A percentile compares a stretch with the other conserved stretches of the same genome.
phyloP scores from a whole-genome alignment of 768 basidiomycete genomes.

The Daedalea quercina region DNA sequence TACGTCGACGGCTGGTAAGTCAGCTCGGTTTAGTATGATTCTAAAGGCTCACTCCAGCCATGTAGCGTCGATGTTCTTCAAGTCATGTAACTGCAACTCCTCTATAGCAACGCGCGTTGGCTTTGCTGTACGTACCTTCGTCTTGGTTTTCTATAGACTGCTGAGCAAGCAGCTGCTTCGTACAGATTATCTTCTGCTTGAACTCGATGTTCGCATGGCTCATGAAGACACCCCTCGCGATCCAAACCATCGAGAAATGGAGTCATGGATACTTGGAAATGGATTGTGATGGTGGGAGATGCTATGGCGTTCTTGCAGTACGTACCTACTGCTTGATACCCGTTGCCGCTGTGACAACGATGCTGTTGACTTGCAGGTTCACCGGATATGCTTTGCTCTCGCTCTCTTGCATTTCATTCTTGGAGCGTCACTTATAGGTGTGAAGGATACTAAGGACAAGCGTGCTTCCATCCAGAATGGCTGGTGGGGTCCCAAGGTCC shows the following conservation, averaged over 20 bases:
- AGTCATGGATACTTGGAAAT: slow-evolving; percentile 98
- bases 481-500: slow-evolving; percentile 99
- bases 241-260: slow-evolving; percentile 84
- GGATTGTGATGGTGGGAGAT: slow-evolving; percentile 89
- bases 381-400: slow-evolving; percentile 95
- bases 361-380: slow-evolving; percentile 46
- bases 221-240: slow-evolving; percentile 87
- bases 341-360: background rate
- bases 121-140: slow-evolving; percentile 64
- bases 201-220: slow-evolving; percentile 97
- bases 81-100: slow-evolving; percentile 98
- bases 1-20: slow-evolving; percentile 75
- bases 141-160: background rate
- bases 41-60: background rate
- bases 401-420: slow-evolving; percentile 83
- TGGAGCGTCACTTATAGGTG: slow-evolving; percentile 73
- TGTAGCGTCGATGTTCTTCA: slow-evolving; percentile 91
- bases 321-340: slow-evolving; percentile 21
- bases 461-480: slow-evolving; percentile 97
- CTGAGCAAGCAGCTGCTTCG: background rate
- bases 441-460: slow-evolving; percentile 86
- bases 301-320: slow-evolving; percentile 94
- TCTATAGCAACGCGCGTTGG: slow-evolving; percentile 96
- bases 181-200: slow-evolving; percentile 86
- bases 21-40: background rate